Conservation (phyloP, 2,329 filamentous ascomycete genomes). For the Pochonia chlamydosporia region DNA sequence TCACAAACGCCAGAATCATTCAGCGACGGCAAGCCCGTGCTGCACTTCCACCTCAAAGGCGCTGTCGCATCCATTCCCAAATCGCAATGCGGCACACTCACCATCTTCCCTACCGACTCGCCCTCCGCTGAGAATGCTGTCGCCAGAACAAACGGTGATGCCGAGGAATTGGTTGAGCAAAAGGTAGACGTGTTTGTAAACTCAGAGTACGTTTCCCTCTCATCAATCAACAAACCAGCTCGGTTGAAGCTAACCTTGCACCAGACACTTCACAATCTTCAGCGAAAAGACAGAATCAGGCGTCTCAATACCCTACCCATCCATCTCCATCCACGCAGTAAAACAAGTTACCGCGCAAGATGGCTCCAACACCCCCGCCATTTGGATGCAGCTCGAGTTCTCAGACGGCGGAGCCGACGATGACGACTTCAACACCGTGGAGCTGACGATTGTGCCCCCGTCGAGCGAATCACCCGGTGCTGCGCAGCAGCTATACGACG, state of each 20-base stretch:
- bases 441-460: conserved; percentile 60
- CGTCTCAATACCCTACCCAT: conserved; percentile 65
- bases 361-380: conserved; percentile 34
- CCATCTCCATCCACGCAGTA: conserved; percentile 70
- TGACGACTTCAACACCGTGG: conserved; percentile 60
- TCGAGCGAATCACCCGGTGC: conserved; percentile 15
- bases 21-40: conserved; percentile 63
- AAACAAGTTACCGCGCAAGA: conserved; percentile 47
- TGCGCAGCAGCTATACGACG: conserved; percentile 51
- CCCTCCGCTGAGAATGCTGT: conserved; percentile 19
- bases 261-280: conserved; percentile 53
- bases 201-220: conserved; percentile 40
- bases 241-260: not conserved
- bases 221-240: not conserved
- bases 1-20: conserved; percentile 68
- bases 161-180: conserved; percentile 36
- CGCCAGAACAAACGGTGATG: conserved; percentile 22
- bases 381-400: conserved; percentile 66
- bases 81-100: conserved; percentile 48
- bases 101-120: conserved; percentile 42
- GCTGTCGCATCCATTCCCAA: conserved; percentile 53
- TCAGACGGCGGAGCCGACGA: conserved; percentile 52
- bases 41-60: conserved; percentile 56
- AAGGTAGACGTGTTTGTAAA: conserved; percentile 52
- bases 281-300: conserved; percentile 52